phyloP scores from a whole-genome alignment of 768 basidiomycete genomes.

The Tulasnella sp. region DNA sequence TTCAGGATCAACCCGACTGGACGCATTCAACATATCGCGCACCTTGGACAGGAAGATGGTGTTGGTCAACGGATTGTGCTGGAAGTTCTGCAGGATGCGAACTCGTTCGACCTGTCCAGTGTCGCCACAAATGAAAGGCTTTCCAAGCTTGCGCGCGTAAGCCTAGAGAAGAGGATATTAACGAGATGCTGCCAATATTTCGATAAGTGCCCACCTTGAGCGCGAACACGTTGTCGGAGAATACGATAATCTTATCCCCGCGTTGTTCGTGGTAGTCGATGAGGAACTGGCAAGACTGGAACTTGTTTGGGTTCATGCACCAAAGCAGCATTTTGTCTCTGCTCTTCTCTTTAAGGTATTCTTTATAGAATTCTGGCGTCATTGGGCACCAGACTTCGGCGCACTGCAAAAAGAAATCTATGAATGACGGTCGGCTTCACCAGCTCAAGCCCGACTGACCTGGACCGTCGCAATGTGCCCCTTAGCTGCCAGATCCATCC shows the following conservation, averaged over 20 bases:
- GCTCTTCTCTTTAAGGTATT: conserved; percentile 89
- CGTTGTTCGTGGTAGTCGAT: conserved; percentile 97
- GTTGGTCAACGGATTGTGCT: conserved; percentile 91
- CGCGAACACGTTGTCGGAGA: conserved; percentile 97
- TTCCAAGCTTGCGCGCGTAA: conserved; percentile 89
- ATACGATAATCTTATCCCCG: conserved; percentile 99
- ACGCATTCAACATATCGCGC: conserved; percentile 32
- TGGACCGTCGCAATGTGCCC: conserved; percentile 99
- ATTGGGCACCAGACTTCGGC: conserved; percentile 99
- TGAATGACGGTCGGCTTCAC: neutral
- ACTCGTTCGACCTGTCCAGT: conserved; percentile 94
- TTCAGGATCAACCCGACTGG: neutral
- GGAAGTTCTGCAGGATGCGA: conserved; percentile 91
- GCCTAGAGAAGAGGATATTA: conserved; percentile 47
- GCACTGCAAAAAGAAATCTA: conserved; percentile 55
- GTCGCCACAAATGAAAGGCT: conserved; percentile 93
- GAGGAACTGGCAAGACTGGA: conserved; percentile 97
- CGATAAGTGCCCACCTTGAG: conserved; percentile 62
- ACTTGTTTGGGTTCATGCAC: conserved; percentile 99
- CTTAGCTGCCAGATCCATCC: conserved; percentile 99
- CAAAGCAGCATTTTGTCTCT: conserved; percentile 94
- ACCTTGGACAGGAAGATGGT: conserved; percentile 99
- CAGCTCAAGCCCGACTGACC: conserved; percentile 45
- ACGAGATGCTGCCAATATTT: neutral
- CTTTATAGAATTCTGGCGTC: conserved; percentile 98